These are phyloP conservation scores for Blastobotrys chiropterorum DNA, from an alignment of 805 yeast species.

Conservation along the genomic window DNA sequence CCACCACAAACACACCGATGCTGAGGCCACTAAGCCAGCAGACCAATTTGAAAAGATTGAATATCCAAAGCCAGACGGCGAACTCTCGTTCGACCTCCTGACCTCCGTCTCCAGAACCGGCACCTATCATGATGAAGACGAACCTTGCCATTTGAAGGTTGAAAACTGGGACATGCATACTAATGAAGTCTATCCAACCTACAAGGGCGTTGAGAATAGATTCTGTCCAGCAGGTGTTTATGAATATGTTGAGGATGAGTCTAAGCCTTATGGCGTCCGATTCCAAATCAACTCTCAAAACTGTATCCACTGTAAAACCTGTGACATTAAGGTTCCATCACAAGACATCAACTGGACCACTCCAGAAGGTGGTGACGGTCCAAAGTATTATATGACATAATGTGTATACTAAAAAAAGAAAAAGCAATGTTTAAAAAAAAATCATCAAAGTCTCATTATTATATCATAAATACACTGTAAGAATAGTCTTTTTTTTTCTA, in stretches of 20 bases:
- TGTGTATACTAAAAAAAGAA: background rate
- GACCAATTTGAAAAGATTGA: constrained; percentile 60
- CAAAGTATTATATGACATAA: constrained; percentile 82
- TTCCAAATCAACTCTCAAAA: constrained; percentile 95
- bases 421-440: background rate
- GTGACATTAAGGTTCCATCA: constrained; percentile 93
- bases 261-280: constrained; percentile 53
- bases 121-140: constrained; percentile 92
- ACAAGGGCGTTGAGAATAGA: constrained; percentile 79
- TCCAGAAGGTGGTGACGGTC: constrained; percentile 99
- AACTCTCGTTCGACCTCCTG: constrained; percentile 79
- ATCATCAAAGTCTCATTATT: background rate
- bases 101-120: constrained; percentile 97
- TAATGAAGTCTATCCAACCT: constrained; percentile 60
- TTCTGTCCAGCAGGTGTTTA: constrained; percentile 99
- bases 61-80: constrained; percentile 96
- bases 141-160: constrained; percentile 74
- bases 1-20: constrained; percentile 60
- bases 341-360: constrained; percentile 94
- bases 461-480: background rate
- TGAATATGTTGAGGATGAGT: constrained; percentile 75
- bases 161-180: constrained; percentile 53
- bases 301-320: constrained; percentile 97
- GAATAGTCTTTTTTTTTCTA: no score
- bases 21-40: constrained; percentile 66